phyloP scores from a whole-genome alignment of 345 rosid species.

The Linum trigynum region DNA sequence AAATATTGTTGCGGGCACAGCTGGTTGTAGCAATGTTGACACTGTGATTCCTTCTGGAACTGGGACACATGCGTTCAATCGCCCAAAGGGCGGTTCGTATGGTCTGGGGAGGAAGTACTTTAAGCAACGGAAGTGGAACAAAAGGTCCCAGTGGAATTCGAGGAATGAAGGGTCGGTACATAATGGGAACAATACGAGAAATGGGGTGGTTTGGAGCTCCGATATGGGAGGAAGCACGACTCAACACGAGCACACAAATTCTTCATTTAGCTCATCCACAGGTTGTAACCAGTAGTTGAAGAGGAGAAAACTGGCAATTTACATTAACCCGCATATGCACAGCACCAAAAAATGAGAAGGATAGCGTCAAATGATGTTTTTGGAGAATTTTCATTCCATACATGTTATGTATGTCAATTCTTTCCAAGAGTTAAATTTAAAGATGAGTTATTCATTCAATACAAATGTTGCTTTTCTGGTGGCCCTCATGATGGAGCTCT shows the following conservation, averaged over 20 bases:
- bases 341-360: constrained; percentile 18
- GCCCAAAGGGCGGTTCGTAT: constrained; percentile 38
- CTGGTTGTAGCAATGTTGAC: constrained; percentile 22
- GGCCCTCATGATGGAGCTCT: no score
- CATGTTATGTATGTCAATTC: no score
- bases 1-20: constrained; percentile 24
- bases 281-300: constrained; percentile 28
- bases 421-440: no score
- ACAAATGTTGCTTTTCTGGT: no score
- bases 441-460: no score
- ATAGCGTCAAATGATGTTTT: no score
- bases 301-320: constrained; percentile 32
- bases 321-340: constrained; percentile 29
- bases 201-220: constrained; percentile 18
- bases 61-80: constrained; percentile 30
- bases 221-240: constrained; percentile 23
- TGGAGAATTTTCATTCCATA: no score
- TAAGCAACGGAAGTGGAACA: constrained; percentile 64
- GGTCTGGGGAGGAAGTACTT: constrained; percentile 72
- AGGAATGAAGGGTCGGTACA: constrained; percentile 33
- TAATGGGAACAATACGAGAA: constrained; percentile 21
- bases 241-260: constrained; percentile 22
- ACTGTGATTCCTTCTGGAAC: constrained; percentile 24
- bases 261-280: constrained; percentile 19
- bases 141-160: constrained; percentile 44